phyloP scores from a whole-genome alignment of 1,284 basidiomycete species.

The Puccinia hordei region DNA sequence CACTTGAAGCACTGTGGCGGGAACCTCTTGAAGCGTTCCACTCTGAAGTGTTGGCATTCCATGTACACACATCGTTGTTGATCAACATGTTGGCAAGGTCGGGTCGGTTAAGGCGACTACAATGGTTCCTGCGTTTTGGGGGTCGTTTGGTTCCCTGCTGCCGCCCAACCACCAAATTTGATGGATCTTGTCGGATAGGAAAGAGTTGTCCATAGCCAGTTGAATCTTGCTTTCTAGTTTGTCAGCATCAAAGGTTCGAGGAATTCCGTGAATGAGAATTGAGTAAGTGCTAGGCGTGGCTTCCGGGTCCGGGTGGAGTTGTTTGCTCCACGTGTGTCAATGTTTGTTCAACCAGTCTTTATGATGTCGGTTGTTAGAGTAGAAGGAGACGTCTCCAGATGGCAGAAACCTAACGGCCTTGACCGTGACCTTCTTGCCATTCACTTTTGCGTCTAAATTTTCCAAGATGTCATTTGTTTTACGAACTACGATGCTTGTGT shows the following conservation, averaged over 20 bases:
- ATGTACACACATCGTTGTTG: not conserved
- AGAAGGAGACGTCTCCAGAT: conserved; percentile 1
- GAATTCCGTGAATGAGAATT: not conserved
- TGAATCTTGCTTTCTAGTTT: not conserved
- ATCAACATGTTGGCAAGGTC: not conserved
- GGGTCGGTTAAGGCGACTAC: not conserved
- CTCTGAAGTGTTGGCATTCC: not conserved
- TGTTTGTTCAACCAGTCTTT: conserved; percentile 6
- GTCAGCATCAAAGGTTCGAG: not conserved
- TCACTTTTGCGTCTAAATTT: not conserved
- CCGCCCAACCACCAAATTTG: not conserved
- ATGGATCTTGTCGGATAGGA: not conserved
- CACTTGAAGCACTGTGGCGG: conserved; percentile 22
- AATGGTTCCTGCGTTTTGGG: not conserved
- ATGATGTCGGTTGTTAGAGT: not conserved
- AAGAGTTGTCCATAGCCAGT: not conserved
- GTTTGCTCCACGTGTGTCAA: conserved; percentile 3
- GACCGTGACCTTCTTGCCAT: not conserved
- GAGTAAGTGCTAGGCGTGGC: not conserved
- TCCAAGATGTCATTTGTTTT: conserved; percentile 10
- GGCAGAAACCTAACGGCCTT: not conserved
- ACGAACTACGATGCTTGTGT: not conserved
- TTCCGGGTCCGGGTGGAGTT: conserved; percentile 4
- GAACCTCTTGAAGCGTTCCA: not conserved
- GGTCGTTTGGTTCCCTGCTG: no score